Evolutionary conservation across 805 yeast genomes (phyloP), one percentile per base, ranked within the genome.

Genomic region (Starmerella powellii): DNA sequence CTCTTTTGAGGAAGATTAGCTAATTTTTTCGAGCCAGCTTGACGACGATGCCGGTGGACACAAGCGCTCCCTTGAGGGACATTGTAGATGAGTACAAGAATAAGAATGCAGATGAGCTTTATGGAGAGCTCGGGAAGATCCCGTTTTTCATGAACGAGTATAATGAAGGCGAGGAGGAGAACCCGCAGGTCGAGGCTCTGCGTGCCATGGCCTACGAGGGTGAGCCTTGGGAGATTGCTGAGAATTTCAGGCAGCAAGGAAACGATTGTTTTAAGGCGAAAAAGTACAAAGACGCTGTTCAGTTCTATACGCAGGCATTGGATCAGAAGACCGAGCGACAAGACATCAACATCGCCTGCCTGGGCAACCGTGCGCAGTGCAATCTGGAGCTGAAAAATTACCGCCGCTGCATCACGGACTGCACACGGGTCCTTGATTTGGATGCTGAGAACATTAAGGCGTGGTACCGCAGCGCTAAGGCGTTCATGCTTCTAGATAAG

Each of bases 171-270:
- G 82, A 74, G 24, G 73, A 76, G 2, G 59, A 61, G 40, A 83
- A 82, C 55, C 56, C 68, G 4, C 78, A 75, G 39, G 63, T 91
- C 15, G 97, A 88, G 57, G 98, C 98, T 0, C 68, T 91, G 44
- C 80, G 79, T 56, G 88, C 95, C 4, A 66, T 91, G 52, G 95
- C 93, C 0, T 86, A 84, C 56, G 98, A 91, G 38, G 98, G 97
- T 34, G 94, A 85, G 49, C 95, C 96, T 0, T 78, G 80, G 54
- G 98, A 91, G 56, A 67, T 86, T 28, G 96, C 96, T 3, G 69
- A 74, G 19, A 87, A 86, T 56, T 91, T 87, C 66, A 85, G 86
- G 49, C 78, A 73, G 47, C 96, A 88, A 58, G 99, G 98, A 5
- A 91, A 93, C 59, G 96, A 85, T 13, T 72, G 82, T 45, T 91